These are phyloP conservation scores for Pseudocercospora musae DNA, from an alignment of 2,329 filamentous ascomycete genomes.

Conservation along the genomic window DNA sequence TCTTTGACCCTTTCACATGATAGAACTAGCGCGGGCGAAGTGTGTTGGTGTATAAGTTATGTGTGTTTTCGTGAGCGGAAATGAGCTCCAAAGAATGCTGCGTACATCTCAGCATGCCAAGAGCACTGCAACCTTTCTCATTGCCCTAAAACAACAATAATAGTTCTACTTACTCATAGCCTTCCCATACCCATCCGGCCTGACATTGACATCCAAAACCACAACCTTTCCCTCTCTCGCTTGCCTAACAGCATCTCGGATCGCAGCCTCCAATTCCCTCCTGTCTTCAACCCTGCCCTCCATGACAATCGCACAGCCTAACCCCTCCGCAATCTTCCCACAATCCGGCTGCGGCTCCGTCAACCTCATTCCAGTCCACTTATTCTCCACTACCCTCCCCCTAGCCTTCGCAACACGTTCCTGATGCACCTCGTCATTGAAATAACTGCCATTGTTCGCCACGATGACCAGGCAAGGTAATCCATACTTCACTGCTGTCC, in stretches of 20 bases:
- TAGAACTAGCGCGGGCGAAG: no score
- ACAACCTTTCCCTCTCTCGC: constrained; percentile 11
- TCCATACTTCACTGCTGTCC: constrained; percentile 19
- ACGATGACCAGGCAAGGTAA: constrained; percentile 16
- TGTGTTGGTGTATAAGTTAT: no score
- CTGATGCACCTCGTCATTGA: constrained; percentile 23
- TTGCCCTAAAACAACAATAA: no score
- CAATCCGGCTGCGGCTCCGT: constrained; percentile 18
- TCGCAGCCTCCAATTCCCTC: constrained; percentile 6
- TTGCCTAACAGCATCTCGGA: constrained; percentile 11
- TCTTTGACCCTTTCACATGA: no score
- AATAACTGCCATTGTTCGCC: constrained; percentile 21
- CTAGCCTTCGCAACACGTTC: constrained; percentile 18
- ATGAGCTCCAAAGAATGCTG: no score
- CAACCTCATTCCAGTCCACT: constrained; percentile 20
- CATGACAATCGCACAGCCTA: constrained; percentile 15
- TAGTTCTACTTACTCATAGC: constrained; percentile 16
- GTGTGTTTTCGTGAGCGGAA: no score
- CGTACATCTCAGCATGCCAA: no score
- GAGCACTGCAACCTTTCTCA: no score
- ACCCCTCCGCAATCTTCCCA: constrained; percentile 16
- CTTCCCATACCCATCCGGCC: constrained; percentile 17
- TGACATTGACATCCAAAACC: constrained; percentile 18
- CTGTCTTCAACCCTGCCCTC: constrained; percentile 6
- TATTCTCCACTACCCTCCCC: constrained; percentile 16